Conservation (phyloP, 176 grass and related monocot genomes). For the Echinochloa phyllopogon region DNA sequence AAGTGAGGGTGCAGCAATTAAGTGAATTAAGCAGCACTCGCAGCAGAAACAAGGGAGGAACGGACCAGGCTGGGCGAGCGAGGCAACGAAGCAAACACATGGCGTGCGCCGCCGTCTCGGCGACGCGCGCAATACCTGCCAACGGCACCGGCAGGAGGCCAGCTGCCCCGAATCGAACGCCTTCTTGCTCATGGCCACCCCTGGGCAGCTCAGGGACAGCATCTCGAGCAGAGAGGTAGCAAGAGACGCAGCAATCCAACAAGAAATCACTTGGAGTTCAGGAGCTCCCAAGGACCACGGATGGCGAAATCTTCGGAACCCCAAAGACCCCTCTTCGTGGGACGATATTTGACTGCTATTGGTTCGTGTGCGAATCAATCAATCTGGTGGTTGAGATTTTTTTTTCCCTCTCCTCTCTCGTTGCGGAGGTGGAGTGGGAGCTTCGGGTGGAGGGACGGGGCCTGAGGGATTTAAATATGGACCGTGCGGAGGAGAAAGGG, state of each 20-base stretch:
- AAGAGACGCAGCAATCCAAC: constrained; percentile 12
- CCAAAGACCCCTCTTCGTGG: neutral
- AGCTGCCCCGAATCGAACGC: constrained; percentile 45
- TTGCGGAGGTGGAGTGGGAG: neutral
- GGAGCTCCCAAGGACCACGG: constrained; percentile 28
- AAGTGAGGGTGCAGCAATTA: neutral
- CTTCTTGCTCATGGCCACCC: constrained; percentile 57
- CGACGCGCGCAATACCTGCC: constrained; percentile 21
- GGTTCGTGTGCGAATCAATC: constrained; percentile 31
- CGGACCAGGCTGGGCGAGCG: constrained; percentile 60
- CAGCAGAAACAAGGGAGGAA: neutral
- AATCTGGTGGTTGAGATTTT: constrained; percentile 20
- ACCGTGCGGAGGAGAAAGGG: constrained; percentile 34
- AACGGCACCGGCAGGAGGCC: constrained; percentile 40
- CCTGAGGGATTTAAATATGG: constrained; percentile 45
- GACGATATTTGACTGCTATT: constrained; percentile 20
- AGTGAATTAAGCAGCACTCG: neutral
- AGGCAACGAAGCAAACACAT: constrained; percentile 76
- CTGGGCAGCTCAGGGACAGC: constrained; percentile 70
- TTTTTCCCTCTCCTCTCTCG: neutral
- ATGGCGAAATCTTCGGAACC: constrained; percentile 6
- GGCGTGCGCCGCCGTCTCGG: constrained; percentile 56
- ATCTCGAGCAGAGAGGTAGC: constrained; percentile 38
- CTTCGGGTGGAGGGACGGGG: constrained; percentile 24
- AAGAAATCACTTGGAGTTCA: neutral